Evolutionary conservation across 805 yeast genomes (phyloP), one percentile per base, ranked within the genome.

Genomic region (Saccharomyces cerevisiae): DNA sequence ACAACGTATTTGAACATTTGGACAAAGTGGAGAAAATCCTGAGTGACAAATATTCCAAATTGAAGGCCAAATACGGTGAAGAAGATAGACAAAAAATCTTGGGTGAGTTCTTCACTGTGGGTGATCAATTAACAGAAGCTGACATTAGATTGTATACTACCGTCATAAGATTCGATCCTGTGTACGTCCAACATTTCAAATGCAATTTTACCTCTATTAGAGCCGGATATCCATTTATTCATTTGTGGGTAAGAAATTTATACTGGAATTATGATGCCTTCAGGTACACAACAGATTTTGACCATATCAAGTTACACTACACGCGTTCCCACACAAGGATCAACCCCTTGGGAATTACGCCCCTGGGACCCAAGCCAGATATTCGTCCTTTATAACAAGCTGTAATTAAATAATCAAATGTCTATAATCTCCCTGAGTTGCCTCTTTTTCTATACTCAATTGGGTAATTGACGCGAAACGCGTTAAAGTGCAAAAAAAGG

Each of bases 111-210:
- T 85, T 71, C 66, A 70, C 90, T 51, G 64, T 82, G 9, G 92
- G 91, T 5, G 76, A 82, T 53, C 73, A 70, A 49, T 72, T 92
- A 53, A 91, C 97, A 1, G 97, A 92, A 73, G 96, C 96, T 6
- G 99, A 92, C 69, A 77, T 92, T 55, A 79, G 97, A 59, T 79
- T 92, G 50, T 92, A 74, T 73, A 83, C 97, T 26, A 92, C 98
- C 2, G 84, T 92, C 55, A 77, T 89, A 47, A 81, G 99, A 63
- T 92, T 92, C 65, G 98, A 92, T 69, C 87, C 95, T 1, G 96
- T 90, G 24, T 92, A 92, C 67, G 92, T 86, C 52, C 96, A 91
- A 71, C 97, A 92, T 70, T 94, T 92, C 81, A 94, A 92, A 73
- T 88, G 96, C 70, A 92, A 92, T 70, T 70, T 89, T 57, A 84